Percentiles rank a stretch among this genome's conserved stretches.
Conservation (phyloP, 2,329 filamentous ascomycete species). For the Pseudophaeomoniella oleicola region DNA sequence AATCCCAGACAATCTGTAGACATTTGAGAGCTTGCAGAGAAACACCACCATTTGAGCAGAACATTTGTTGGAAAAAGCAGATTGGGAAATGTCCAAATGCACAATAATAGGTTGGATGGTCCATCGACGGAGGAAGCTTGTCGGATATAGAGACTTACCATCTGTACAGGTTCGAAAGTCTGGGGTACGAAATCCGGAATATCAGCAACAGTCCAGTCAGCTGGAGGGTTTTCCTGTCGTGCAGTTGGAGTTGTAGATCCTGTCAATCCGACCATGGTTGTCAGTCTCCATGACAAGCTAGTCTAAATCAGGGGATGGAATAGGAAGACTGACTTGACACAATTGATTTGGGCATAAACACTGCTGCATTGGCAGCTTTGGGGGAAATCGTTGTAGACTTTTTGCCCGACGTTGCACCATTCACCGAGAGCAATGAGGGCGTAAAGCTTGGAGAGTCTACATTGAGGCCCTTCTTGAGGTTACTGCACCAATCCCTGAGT, state of each 20-base stretch:
- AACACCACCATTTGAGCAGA: too few species aligned
- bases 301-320: constrained; percentile 72
- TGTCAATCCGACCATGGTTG: neutral
- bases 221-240: constrained; percentile 23
- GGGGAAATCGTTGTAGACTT: constrained; percentile 65
- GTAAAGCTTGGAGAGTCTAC: constrained; percentile 96
- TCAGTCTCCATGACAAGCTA: constrained; percentile 41
- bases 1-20: too few species aligned
- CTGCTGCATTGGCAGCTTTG: constrained; percentile 75
- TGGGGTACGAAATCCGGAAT: constrained; percentile 39
- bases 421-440: constrained; percentile 41
- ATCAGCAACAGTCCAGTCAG: constrained; percentile 30
- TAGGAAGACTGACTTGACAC: constrained; percentile 21
- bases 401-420: constrained; percentile 35
- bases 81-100: too few species aligned
- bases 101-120: too few species aligned
- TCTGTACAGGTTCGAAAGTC: constrained; percentile 32
- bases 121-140: too few species aligned
- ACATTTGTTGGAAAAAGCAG: too few species aligned
- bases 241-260: constrained; percentile 19
- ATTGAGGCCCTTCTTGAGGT: constrained; percentile 44
- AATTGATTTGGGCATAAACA: constrained; percentile 28
- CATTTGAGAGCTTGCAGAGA: too few species aligned
- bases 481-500: constrained; percentile 40
- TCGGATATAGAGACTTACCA: constrained; percentile 28